Conservation (phyloP, 257 asterid genomes). For the Solanum rostratum region DNA sequence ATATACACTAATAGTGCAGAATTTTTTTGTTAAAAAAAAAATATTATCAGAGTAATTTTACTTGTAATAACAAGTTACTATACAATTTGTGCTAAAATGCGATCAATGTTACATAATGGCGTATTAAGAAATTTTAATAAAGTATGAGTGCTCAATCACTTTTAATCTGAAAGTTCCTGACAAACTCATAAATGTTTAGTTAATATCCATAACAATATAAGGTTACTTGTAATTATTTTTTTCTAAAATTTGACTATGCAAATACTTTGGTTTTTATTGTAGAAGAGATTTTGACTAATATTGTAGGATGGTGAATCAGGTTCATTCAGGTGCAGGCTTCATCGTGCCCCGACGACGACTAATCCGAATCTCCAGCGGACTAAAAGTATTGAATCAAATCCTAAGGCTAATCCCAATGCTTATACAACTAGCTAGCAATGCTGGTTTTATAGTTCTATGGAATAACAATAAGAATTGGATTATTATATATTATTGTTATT, state of each 20-base stretch:
- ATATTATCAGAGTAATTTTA: too few relatives aligned
- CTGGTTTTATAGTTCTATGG: not conserved
- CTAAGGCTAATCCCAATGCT: not conserved
- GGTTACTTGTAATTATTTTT: not conserved
- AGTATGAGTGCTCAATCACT: not conserved
- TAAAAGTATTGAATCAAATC: constrained; percentile 38
- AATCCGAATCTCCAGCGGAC: constrained; percentile 35
- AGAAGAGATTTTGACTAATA: too few relatives aligned
- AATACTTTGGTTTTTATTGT: not conserved
- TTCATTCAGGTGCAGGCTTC: constrained; percentile 48
- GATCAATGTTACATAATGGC: too few relatives aligned
- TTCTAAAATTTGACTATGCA: not conserved
- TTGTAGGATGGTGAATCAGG: not conserved
- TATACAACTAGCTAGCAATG: not conserved
- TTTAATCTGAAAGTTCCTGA: not conserved
- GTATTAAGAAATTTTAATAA: too few relatives aligned
- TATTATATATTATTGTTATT: not conserved
- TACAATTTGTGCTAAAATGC: too few relatives aligned
- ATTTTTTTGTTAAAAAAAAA: not conserved
- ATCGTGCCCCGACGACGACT: constrained; percentile 26
- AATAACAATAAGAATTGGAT: not conserved
- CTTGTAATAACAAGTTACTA: too few relatives aligned
- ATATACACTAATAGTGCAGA: not conserved
- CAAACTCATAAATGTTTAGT: not conserved
- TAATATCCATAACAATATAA: not conserved